Percentiles rank a stretch among this genome's conserved stretches.
Evolutionary conservation across 73 alveolate genomes (phyloP).

Genomic region (Paramecium sexaurelia): DNA sequence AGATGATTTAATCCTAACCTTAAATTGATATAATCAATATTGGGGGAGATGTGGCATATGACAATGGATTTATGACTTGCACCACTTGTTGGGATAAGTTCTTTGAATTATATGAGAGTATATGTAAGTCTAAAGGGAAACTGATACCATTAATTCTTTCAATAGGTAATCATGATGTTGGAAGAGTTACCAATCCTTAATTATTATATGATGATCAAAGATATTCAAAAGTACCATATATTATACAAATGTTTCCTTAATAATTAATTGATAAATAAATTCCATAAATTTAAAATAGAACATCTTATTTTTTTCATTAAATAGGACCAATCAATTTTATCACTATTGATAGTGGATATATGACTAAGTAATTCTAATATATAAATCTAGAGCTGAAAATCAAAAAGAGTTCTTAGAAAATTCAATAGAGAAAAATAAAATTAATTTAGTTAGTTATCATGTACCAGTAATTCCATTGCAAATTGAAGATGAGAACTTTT

Average conservation of each 20-base stretch:
- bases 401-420: not conserved
- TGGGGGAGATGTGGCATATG: constrained; percentile 57
- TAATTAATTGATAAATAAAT: not conserved
- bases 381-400: not conserved
- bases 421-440: not conserved
- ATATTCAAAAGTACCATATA: not conserved
- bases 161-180: constrained; percentile 48
- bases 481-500: not conserved
- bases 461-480: constrained; percentile 16
- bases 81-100: constrained; percentile 40
- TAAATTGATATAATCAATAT: constrained; percentile 9
- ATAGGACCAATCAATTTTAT: not conserved
- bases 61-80: constrained; percentile 14
- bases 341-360: constrained; percentile 20
- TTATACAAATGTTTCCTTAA: constrained; percentile 10
- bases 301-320: constrained; percentile 11
- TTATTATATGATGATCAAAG: not conserved
- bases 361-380: not conserved
- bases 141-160: constrained; percentile 23
- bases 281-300: not conserved
- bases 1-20: not conserved
- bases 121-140: not conserved
- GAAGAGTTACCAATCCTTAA: constrained; percentile 8
- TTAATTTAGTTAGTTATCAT: constrained; percentile 11
- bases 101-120: not conserved